Conservation (phyloP, 352 stramenopile species). For the Globisporangium radiosum region DNA sequence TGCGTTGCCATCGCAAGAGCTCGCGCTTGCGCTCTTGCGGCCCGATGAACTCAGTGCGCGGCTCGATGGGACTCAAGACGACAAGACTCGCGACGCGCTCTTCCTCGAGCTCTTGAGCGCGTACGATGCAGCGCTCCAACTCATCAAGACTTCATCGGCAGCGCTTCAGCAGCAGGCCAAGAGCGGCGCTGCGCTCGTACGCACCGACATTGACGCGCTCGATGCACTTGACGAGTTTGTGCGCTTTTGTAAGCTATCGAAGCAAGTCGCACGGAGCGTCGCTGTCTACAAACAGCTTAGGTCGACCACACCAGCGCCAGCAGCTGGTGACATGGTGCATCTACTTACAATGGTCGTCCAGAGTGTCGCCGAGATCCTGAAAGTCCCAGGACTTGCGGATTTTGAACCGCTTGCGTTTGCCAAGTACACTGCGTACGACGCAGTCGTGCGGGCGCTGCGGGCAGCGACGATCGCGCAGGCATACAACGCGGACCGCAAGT, state of each 20-base stretch:
- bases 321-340: slow-evolving; percentile 60
- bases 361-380: slow-evolving; percentile 70
- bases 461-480: slow-evolving; percentile 54
- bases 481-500: slow-evolving; percentile 62
- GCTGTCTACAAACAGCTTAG: slow-evolving; percentile 61
- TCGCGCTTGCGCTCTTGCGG: slow-evolving; percentile 59
- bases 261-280: slow-evolving; percentile 64
- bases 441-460: slow-evolving; percentile 60
- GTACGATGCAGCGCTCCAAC: slow-evolving; percentile 63
- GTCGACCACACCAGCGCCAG: slow-evolving; percentile 25
- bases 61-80: slow-evolving; percentile 42
- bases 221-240: slow-evolving; percentile 68
- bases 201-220: slow-evolving; percentile 65
- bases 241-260: slow-evolving; percentile 64
- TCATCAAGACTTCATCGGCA: slow-evolving; percentile 56
- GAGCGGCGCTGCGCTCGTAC: slow-evolving; percentile 61
- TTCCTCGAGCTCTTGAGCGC: slow-evolving; percentile 69
- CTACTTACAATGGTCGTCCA: slow-evolving; percentile 82
- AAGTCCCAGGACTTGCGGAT: slow-evolving; percentile 50
- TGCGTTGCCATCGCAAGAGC: slow-evolving; percentile 61
- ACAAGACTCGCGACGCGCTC: slow-evolving; percentile 64
- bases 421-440: slow-evolving; percentile 68
- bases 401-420: slow-evolving; percentile 39
- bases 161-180: slow-evolving; percentile 71
- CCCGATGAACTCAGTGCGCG: slow-evolving; percentile 67